Conservation (phyloP, 2,329 filamentous ascomycete species). For the Paracoccidioides lutzii region DNA sequence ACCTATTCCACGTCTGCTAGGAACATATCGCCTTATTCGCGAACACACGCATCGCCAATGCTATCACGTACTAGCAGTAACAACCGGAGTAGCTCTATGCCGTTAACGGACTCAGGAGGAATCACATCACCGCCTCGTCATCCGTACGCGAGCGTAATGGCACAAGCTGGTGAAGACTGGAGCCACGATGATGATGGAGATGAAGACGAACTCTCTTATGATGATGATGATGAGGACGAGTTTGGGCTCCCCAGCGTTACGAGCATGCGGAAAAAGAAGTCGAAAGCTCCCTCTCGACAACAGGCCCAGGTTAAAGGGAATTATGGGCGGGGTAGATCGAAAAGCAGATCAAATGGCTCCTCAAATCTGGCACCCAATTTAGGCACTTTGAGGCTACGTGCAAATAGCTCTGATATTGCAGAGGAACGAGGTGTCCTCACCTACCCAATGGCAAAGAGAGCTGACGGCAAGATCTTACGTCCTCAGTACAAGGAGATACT, state of each 20-base stretch:
- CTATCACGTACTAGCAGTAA: constrained; percentile 40
- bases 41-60: constrained; percentile 61
- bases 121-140: constrained; percentile 46
- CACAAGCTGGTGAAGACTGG: constrained; percentile 74
- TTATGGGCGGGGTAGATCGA: not conserved
- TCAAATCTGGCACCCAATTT: constrained; percentile 5
- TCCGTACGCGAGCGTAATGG: constrained; percentile 69
- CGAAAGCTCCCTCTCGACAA: not conserved
- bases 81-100: constrained; percentile 31
- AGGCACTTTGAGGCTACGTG: constrained; percentile 43
- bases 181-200: constrained; percentile 57
- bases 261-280: constrained; percentile 64
- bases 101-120: constrained; percentile 34
- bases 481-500: constrained; percentile 97
- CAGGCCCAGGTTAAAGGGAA: not conserved
- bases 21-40: constrained; percentile 36
- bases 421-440: constrained; percentile 70
- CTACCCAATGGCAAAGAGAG: constrained; percentile 80
- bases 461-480: constrained; percentile 85
- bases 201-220: constrained; percentile 63
- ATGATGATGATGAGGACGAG: constrained; percentile 85
- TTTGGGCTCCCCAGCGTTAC: constrained; percentile 88
- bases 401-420: constrained; percentile 86
- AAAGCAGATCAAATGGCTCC: constrained; percentile 5
- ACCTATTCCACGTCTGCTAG: constrained; percentile 12